Base-by-base conservation (phyloP, 75 land plant genomes). In the Sequoia sempervirens region DNA sequence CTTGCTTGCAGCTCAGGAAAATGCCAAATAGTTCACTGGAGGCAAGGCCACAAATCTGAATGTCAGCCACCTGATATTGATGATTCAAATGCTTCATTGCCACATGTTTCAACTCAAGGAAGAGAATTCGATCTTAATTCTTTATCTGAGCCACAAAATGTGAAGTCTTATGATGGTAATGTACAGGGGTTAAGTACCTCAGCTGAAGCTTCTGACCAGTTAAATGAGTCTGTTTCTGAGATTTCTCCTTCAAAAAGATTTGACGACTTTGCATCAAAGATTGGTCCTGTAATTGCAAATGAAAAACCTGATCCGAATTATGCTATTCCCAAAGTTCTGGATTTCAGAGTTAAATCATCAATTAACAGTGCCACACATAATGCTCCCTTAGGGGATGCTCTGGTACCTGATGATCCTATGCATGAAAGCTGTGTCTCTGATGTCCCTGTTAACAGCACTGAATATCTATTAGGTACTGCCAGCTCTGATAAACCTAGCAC, bases 21-120 rank as follows among this genome's bases (percentile, higher is more conserved):
- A 64, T 95, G 97, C 82, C 97, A 95, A 87, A 93, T 91, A 81
- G 47, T 87, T 58, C 96, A 95, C 82, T 95, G 97, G 97, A 90
- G 90, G 84, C 89, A 95, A 85, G 91, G 90, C 23, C 97, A 95
- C 87, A 95, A 91, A 83, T 80, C 87, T 26, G 92, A 92, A 80
- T 95, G 97, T 81, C 88, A 81, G 75, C 88, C 84, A 36, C 40
- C 82, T 73, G 83, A 66, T 73, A 38, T 40, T 82, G 83, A 82
- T 13, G 76, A 73, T 73, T 40, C 76, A n/a, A 73, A 66, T 82
- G 47, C 34, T 43, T 68, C 36, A 69, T 40, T 28, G 26, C 34
- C 83, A 28, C 15, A 3, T 46, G 30, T 79, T 72, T 69, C 79
- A 80, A 36, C 23, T 84, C 68, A 81, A 52, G 30, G n/a, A 80